Conservation (phyloP, 352 stramenopile genomes). For the Phytophthora constricta region DNA sequence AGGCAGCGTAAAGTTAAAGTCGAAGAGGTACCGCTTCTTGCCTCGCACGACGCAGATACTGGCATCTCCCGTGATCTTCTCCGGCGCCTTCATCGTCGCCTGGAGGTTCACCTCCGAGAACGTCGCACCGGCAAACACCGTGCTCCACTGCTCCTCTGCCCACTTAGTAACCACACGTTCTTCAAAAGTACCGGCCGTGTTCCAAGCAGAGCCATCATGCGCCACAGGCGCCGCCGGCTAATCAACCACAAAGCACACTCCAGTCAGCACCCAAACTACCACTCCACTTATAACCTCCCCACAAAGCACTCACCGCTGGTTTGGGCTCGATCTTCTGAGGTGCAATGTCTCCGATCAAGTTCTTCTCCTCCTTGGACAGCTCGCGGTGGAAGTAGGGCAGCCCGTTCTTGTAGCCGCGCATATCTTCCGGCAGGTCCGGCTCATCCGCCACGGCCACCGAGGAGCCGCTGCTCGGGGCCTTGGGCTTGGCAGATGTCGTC, state of each 20-base stretch:
- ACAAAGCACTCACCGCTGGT: conserved; percentile 31
- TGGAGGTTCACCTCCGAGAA: conserved; percentile 52
- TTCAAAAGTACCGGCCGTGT: conserved; percentile 93
- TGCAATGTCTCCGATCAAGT: conserved; percentile 96
- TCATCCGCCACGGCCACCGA: conserved; percentile 76
- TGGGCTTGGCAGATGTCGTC: conserved; percentile 26
- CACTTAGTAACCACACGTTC: conserved; percentile 89
- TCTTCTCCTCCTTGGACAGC: conserved; percentile 95
- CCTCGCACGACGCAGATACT: conserved; percentile 89
- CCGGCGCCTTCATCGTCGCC: conserved; percentile 59
- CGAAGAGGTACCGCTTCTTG: conserved; percentile 90
- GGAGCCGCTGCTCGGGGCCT: conserved; percentile 22
- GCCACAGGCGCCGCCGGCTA: conserved; percentile 26
- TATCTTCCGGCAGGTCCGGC: conserved; percentile 60
- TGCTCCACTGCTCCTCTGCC: conserved; percentile 73
- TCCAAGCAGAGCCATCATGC: conserved; percentile 92
- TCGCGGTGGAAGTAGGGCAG: conserved; percentile 98
- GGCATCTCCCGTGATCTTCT: conserved; percentile 84
- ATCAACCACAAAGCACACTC: neutral
- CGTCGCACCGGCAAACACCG: conserved; percentile 53
- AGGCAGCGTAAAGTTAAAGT: conserved; percentile 82
- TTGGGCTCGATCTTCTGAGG: conserved; percentile 81
- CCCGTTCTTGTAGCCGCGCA: conserved; percentile 87
- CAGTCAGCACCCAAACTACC: neutral
- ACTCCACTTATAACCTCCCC: neutral